Evolutionary conservation across 148 eudicot genomes (phyloP).

Genomic region (Silene conica): DNA sequence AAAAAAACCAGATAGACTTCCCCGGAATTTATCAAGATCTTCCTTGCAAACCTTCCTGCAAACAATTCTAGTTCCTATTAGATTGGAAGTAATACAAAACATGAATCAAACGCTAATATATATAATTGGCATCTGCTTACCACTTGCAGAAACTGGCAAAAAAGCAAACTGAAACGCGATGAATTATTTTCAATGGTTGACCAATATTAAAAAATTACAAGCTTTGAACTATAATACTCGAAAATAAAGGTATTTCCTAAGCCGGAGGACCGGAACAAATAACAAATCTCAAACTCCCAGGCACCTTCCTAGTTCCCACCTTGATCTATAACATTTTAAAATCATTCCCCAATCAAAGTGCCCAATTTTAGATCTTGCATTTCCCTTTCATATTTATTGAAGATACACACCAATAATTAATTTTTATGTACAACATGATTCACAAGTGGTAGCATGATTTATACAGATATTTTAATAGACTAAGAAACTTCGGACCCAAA

Average conservation of each 20-base stretch:
- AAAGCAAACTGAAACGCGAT: neutral
- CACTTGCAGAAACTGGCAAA: neutral
- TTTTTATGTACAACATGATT: slow-evolving; percentile 5
- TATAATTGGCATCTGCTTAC: neutral
- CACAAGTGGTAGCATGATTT: slow-evolving; percentile 12
- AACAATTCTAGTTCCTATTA: neutral
- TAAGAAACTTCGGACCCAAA: neutral
- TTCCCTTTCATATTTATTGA: slow-evolving; percentile 5
- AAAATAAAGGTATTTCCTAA: neutral
- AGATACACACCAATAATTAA: neutral
- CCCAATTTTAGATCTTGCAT: slow-evolving; percentile 11
- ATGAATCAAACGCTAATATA: neutral
- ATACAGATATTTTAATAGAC: slow-evolving; percentile 8
- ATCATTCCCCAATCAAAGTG: slow-evolving; percentile 5
- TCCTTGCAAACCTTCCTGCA: neutral
- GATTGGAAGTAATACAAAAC: neutral
- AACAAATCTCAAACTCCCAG: neutral
- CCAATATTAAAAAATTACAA: neutral
- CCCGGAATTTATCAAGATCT: neutral
- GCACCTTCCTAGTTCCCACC: slow-evolving; percentile 1
- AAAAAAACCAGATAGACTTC: neutral
- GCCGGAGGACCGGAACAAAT: slow-evolving; percentile 3
- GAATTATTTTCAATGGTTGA: slow-evolving; percentile 3
- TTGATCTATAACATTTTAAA: slow-evolving; percentile 12
- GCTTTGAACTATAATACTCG: neutral